Evolutionary conservation across 768 basidiomycete genomes (phyloP), one percentile per base, ranked within the genome.

Genomic region (Lactifluus piperatus): DNA sequence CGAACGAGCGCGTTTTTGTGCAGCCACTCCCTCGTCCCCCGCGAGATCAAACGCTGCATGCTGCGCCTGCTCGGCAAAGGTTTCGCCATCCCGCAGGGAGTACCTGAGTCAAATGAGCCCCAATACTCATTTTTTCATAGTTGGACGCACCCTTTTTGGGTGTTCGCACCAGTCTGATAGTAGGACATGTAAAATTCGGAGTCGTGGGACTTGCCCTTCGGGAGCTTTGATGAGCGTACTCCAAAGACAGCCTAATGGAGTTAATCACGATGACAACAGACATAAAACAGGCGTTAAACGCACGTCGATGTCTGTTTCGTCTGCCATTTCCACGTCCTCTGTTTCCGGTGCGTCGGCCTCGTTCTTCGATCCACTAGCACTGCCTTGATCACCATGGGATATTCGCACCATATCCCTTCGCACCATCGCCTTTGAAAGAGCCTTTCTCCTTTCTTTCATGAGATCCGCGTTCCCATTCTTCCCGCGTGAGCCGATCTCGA

Each of bases 101-200:
- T 95, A 97, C 24, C 93, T 94, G 52, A 26, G 13, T 8, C 30
- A 8, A 18, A 41, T 44, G 39, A 52, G 55, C 13, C 13, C n/a
- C 53, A 32, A 58, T 34, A 27, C 52, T 18, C 43, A 49, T 52
- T 54, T 10, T 45, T 44, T 27, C 51, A 5, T n/a, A 51, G 72
- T 79, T 57, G 70, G 5, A 51, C 62, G n/a, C 32, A 93, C 94
- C 94, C 94, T 73, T 91, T 91, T 69, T 98, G 94, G 1, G 91
- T 85, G 53, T 79, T 76, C 36, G 88, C 86, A 60, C 86, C 91
- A 67, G 89, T 90, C 70, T 94, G 92, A 66, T 86, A 85, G 75
- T 98, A 85, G 2, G 90, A 88, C 81, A 98, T 84, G 72, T 94
- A 98, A 67, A 91, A 95, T 37, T 90, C 85, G 2, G 83, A 78